Percentiles rank a stretch among this genome's conserved stretches.
Conservation (phyloP, 75 land plant genomes). For the Picea sitchensis region DNA sequence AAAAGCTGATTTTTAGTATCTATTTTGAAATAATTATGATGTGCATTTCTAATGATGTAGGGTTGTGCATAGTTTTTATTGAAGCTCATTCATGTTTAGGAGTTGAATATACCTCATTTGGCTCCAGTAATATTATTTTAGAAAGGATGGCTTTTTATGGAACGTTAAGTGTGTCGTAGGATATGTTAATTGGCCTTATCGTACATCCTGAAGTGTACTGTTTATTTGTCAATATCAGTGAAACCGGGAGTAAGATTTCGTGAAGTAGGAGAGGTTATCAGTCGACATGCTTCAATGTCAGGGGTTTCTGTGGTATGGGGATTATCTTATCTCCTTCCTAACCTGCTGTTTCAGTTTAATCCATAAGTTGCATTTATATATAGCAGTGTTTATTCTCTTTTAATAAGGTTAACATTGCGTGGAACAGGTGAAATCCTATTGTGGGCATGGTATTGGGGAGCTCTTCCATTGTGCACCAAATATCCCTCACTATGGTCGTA, state of each 20-base stretch:
- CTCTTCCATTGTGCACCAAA: slow-evolving; percentile 99
- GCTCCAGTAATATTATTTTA: not conserved
- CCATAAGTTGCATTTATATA: not conserved
- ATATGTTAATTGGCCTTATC: not conserved
- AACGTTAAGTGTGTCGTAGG: not conserved
- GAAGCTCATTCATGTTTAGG: not conserved
- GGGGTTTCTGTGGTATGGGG: slow-evolving; percentile 86
- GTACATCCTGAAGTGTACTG: not conserved
- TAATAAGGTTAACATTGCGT: slow-evolving; percentile 14
- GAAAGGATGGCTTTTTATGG: not conserved
- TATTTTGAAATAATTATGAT: not conserved
- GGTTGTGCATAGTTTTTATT: not conserved
- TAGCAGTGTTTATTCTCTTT: not conserved
- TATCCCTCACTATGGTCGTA: slow-evolving; percentile 96
- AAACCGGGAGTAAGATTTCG: slow-evolving; percentile 97
- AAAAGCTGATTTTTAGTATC: not conserved
- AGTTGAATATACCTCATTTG: not conserved
- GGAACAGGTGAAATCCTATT: slow-evolving; percentile 88
- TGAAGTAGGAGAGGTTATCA: slow-evolving; percentile 94
- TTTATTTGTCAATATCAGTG: slow-evolving; percentile 40
- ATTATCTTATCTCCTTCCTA: not conserved
- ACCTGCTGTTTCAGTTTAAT: not conserved
- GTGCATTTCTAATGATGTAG: not conserved
- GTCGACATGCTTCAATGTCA: slow-evolving; percentile 91
- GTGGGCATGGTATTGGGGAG: slow-evolving; percentile 99